These are phyloP conservation scores for Pseudognaphalium luteoalbum DNA, from an alignment of 129 eudicot genomes.

Conservation along the genomic window DNA sequence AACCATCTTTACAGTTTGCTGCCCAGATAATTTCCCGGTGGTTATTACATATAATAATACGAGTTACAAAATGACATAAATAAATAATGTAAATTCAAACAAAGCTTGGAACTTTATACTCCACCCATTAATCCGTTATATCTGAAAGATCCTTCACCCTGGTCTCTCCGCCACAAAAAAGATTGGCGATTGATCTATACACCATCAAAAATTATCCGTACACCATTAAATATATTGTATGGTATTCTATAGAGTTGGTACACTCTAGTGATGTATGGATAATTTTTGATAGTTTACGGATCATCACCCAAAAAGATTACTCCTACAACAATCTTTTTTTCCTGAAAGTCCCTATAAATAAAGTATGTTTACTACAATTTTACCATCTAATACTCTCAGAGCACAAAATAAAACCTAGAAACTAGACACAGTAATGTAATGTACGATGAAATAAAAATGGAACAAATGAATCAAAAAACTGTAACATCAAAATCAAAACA, in stretches of 20 bases:
- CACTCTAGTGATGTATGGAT: no score
- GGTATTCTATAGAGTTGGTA: no score
- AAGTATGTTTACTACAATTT: background rate
- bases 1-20: background rate
- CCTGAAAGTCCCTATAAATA: no score
- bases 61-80: background rate
- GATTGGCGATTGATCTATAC: no score
- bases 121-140: background rate
- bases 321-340: no score
- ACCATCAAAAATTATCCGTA: no score
- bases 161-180: background rate
- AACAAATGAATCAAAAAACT: background rate
- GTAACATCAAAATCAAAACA: background rate
- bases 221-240: no score
- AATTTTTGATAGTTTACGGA: no score
- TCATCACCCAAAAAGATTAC: no score
- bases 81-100: background rate
- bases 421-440: background rate
- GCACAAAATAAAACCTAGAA: slow-evolving; percentile 7
- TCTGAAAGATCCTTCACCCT: background rate
- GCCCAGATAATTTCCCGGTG: background rate
- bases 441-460: background rate
- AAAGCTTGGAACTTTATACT: slow-evolving; percentile 6
- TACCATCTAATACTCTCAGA: slow-evolving; percentile 3
- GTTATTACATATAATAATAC: background rate